These are phyloP conservation scores for Ganoderma resinaceum DNA, from an alignment of 1,284 basidiomycete genomes.

Conservation along the genomic window DNA sequence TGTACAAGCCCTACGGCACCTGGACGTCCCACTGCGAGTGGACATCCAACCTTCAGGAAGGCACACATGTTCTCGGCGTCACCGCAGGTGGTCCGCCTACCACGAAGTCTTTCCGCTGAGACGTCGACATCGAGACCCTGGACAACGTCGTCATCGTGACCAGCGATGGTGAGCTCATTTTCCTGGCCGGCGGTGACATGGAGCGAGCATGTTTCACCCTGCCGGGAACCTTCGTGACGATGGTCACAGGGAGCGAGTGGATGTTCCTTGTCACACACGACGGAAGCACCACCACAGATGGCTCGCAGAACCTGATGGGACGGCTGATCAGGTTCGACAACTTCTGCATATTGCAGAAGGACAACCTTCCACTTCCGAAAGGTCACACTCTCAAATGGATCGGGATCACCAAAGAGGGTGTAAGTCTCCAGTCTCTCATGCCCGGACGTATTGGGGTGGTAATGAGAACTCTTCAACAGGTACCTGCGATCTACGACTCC, in stretches of 20 bases:
- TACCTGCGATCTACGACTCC: conserved; percentile 92
- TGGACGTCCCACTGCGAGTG: conserved; percentile 84
- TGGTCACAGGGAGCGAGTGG: conserved; percentile 89
- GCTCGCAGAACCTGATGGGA: conserved; percentile 91
- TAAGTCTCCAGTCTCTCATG: conserved; percentile 49
- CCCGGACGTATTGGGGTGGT: background rate
- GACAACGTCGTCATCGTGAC: conserved; percentile 90
- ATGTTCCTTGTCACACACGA: conserved; percentile 88
- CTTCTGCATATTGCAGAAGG: conserved; percentile 88
- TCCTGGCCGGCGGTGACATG: conserved; percentile 90
- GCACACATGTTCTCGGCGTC: conserved; percentile 81
- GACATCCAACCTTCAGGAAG: conserved; percentile 77
- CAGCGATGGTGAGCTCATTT: conserved; percentile 86
- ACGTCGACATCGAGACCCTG: conserved; percentile 70
- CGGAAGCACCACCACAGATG: conserved; percentile 89
- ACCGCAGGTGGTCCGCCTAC: conserved; percentile 75
- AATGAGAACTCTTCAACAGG: conserved; percentile 55
- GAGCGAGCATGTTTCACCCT: conserved; percentile 87
- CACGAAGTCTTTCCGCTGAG: conserved; percentile 44
- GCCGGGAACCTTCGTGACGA: conserved; percentile 89
- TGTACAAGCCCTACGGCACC: conserved; percentile 86
- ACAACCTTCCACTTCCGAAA: conserved; percentile 83
- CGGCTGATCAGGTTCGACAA: conserved; percentile 88
- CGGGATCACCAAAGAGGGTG: conserved; percentile 90
- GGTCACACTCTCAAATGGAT: conserved; percentile 87